Evolutionary conservation across 2,329 filamentous ascomycete genomes (phyloP).

Genomic region (Penicillium sp.): DNA sequence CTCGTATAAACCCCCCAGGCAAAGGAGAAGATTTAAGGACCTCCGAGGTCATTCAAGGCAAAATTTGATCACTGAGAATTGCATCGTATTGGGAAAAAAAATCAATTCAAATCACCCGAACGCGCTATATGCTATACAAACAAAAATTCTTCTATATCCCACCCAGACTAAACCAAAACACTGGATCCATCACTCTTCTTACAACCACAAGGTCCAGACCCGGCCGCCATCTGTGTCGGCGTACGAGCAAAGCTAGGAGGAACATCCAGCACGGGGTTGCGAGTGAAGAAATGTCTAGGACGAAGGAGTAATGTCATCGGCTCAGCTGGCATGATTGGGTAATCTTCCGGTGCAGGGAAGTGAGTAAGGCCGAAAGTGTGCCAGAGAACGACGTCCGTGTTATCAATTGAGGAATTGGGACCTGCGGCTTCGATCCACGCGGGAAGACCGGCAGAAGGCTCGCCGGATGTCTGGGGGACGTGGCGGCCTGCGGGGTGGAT

Average conservation of each 20-base stretch:
- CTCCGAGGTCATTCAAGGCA: too few relatives aligned
- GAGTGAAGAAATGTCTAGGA: slow-evolving; percentile 79
- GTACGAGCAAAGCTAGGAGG: slow-evolving; percentile 73
- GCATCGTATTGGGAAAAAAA: too few relatives aligned
- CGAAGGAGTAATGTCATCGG: slow-evolving; percentile 79
- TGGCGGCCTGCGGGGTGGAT: slow-evolving; percentile 84
- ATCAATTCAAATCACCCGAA: too few relatives aligned
- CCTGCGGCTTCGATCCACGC: slow-evolving; percentile 71
- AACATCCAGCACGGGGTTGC: slow-evolving; percentile 79
- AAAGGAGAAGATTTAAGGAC: too few relatives aligned
- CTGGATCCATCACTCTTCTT: slow-evolving; percentile 44
- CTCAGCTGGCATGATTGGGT: slow-evolving; percentile 87
- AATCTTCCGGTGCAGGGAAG: slow-evolving; percentile 87
- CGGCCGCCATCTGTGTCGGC: slow-evolving; percentile 66
- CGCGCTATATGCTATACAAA: background rate
- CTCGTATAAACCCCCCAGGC: too few relatives aligned
- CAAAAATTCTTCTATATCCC: background rate
- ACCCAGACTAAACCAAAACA: slow-evolving; percentile 33
- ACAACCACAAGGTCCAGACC: slow-evolving; percentile 36
- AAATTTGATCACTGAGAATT: too few relatives aligned
- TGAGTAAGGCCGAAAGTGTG: slow-evolving; percentile 91
- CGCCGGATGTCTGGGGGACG: slow-evolving; percentile 83
- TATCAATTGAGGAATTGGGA: slow-evolving; percentile 68
- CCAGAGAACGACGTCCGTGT: slow-evolving; percentile 88
- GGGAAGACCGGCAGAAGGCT: slow-evolving; percentile 71